Percentiles rank a stretch among this genome's conserved stretches.
Evolutionary conservation across 2,329 filamentous ascomycete species (phyloP).

Genomic region (Fusarium pseudocircinatum): DNA sequence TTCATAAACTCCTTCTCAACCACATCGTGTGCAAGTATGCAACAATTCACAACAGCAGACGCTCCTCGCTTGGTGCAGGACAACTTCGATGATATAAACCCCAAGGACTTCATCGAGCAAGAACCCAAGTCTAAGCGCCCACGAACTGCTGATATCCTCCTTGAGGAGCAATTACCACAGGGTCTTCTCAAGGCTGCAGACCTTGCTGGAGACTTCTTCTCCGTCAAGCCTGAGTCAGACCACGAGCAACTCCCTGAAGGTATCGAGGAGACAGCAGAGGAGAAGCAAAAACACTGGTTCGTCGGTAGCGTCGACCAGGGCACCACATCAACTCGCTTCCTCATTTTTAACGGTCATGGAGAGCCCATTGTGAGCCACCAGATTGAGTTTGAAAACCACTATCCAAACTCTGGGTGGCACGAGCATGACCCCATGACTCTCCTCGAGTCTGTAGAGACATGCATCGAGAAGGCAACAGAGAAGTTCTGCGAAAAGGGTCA

Average conservation of each 20-base stretch:
- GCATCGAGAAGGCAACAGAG: slow-evolving; percentile 79
- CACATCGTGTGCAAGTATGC: slow-evolving; percentile 42
- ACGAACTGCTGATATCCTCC: slow-evolving; percentile 36
- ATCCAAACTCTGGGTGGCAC: slow-evolving; percentile 89
- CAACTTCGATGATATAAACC: slow-evolving; percentile 18
- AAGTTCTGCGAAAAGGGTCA: slow-evolving; percentile 77
- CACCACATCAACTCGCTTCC: slow-evolving; percentile 87
- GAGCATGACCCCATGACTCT: slow-evolving; percentile 87
- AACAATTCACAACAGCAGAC: slow-evolving; percentile 34
- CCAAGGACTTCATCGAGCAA: slow-evolving; percentile 4
- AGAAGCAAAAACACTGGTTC: slow-evolving; percentile 64
- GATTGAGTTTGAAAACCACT: slow-evolving; percentile 85
- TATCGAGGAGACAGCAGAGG: slow-evolving; percentile 47
- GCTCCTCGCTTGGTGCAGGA: slow-evolving; percentile 3
- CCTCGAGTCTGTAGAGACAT: slow-evolving; percentile 77
- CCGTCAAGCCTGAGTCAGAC: slow-evolving; percentile 40
- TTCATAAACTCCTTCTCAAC: not conserved
- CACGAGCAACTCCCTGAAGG: slow-evolving; percentile 43
- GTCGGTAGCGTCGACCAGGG: slow-evolving; percentile 92
- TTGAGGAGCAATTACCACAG: slow-evolving; percentile 41
- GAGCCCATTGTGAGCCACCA: slow-evolving; percentile 85
- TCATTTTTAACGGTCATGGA: slow-evolving; percentile 86
- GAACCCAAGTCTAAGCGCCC: slow-evolving; percentile 30
- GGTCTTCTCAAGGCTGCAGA: slow-evolving; percentile 42
- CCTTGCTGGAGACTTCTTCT: slow-evolving; percentile 38